A percentile compares a stretch with the other conserved stretches of the same genome.
These are phyloP conservation scores for Dryadomyces quercus-mongolicae DNA, from an alignment of 2,329 filamentous ascomycete genomes.

Conservation along the genomic window DNA sequence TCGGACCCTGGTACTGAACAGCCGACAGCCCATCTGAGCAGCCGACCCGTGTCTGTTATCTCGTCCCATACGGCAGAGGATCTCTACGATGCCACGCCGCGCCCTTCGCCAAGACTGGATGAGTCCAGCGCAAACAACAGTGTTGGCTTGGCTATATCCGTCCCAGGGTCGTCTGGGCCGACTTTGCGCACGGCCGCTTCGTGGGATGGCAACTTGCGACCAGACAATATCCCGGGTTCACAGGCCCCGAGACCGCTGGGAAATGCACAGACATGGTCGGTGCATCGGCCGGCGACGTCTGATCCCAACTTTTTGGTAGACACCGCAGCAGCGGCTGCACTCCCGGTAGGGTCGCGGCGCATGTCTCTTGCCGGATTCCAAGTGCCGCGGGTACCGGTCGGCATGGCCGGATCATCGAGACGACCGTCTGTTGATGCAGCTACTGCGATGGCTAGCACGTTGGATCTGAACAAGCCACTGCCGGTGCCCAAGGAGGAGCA, in stretches of 20 bases:
- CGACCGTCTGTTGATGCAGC: background rate
- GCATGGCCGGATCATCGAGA: constrained; percentile 16
- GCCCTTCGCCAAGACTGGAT: constrained; percentile 2
- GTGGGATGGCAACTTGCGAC: background rate
- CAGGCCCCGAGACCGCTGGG: constrained; percentile 5
- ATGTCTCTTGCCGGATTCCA: constrained; percentile 29
- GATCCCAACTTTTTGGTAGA: constrained; percentile 9
- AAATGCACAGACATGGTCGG: constrained; percentile 10
- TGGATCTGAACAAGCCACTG: background rate
- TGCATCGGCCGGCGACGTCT: constrained; percentile 7
- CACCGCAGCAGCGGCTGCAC: constrained; percentile 26
- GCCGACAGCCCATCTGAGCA: constrained; percentile 1
- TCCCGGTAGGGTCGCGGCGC: constrained; percentile 20
- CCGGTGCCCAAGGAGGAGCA: constrained; percentile 23
- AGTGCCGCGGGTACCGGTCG: constrained; percentile 27
- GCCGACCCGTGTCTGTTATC: background rate
- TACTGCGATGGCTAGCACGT: constrained; percentile 10
- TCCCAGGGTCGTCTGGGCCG: constrained; percentile 12
- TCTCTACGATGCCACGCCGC: constrained; percentile 9
- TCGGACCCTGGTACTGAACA: background rate
- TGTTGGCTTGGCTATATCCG: constrained; percentile 18
- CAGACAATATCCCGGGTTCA: background rate
- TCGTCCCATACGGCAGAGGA: constrained; percentile 1
- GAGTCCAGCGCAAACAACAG: too few relatives aligned
- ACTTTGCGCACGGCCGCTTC: background rate